Evolutionary conservation across 2,329 filamentous ascomycete genomes (phyloP).

Genomic region (Scedosporium aurantiacum): DNA sequence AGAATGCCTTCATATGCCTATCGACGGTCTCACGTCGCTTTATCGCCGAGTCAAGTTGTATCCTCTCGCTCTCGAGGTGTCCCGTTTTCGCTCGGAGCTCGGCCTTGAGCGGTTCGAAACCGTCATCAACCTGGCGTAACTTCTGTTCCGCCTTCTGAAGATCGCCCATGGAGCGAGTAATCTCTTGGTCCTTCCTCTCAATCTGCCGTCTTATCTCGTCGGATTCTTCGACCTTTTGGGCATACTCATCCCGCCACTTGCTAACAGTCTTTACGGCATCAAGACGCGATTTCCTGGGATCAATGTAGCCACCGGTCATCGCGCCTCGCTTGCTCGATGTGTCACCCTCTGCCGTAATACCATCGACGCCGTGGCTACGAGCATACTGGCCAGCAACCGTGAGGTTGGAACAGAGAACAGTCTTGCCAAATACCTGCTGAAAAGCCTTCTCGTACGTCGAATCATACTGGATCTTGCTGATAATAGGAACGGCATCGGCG

Average conservation of each 20-base stretch:
- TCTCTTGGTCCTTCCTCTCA: constrained; percentile 74
- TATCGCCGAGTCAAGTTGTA: constrained; percentile 60
- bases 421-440: constrained; percentile 89
- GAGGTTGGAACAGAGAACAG: constrained; percentile 85
- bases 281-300: constrained; percentile 75
- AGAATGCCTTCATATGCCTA: constrained; percentile 62
- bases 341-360: constrained; percentile 90
- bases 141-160: constrained; percentile 73
- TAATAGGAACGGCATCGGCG: constrained; percentile 75
- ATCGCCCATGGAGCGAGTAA: constrained; percentile 76
- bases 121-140: constrained; percentile 65
- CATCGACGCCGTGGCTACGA: constrained; percentile 80
- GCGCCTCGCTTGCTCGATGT: constrained; percentile 91
- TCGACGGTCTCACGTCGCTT: constrained; percentile 58
- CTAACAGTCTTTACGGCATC: constrained; percentile 68
- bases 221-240: constrained; percentile 52
- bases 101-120: constrained; percentile 67
- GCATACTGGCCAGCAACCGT: constrained; percentile 83
- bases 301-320: constrained; percentile 88
- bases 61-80: constrained; percentile 61
- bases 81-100: constrained; percentile 67
- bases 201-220: constrained; percentile 58
- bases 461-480: constrained; percentile 77
- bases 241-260: constrained; percentile 64
- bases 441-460: constrained; percentile 71